Evolutionary conservation across 106 monocot genomes (phyloP), one percentile per base, ranked within the genome.

Genomic region (Platanthera guangdongensis): DNA sequence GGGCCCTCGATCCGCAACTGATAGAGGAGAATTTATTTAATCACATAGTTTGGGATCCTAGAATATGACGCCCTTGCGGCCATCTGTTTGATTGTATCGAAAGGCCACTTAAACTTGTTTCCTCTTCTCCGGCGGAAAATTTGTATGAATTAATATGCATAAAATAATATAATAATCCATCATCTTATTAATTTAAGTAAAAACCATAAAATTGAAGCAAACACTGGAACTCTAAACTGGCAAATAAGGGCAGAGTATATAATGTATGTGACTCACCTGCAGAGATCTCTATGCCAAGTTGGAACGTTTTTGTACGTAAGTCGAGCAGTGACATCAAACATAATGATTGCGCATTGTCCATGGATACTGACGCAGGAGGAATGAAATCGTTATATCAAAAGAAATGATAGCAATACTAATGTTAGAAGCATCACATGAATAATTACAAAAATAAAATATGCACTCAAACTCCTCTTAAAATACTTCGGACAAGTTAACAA

Each of bases 301-400:
- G 87, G 83, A 10, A 87, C 90, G 68, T 90, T 90, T 69, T 90
- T 90, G 73, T 87, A 90, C 1, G 90, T 90, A 18, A 90, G 70
- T 50, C 87, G 80, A 9, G 90, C 90, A 46, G 90, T 90, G 52
- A 90, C 90, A 72, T 90, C 84, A 77, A 90, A 87, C 87, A 90
- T 90, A 45, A 90, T 87, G 32, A 90, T 87, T 6, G 90, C 87
- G 72, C 90, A 90, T 60, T 87, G 87, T n/a, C 90, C 90, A 75
- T 90, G 89, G 49, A 90, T 87, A 71, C 89, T 90, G 84, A 47
- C 6, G 1, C 6, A 8, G 7, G 59, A 60, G 59, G 21, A 7
- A 19, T 60, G 8, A 60, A 60, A 60, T 60, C 21, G 6, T 19
- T 60, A 60, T 1, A 14, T 19, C 1, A 60, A 60, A 60, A 19